Evolutionary conservation across 208 protist genomes (phyloP).

Genomic region (Leishmania braziliensis): DNA sequence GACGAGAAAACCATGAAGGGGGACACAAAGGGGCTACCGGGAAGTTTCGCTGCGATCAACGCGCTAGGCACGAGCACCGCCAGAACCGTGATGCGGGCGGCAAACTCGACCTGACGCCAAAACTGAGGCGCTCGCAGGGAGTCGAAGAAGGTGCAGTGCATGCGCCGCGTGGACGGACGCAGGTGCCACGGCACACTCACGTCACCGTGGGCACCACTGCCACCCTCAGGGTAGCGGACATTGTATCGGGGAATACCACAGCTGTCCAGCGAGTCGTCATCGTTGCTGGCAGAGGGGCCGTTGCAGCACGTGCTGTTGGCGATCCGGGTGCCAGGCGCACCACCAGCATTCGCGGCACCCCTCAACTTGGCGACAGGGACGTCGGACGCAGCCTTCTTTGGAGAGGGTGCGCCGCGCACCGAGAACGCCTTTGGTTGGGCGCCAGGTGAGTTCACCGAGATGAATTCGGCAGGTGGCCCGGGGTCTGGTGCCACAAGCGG

Average conservation of each 20-base stretch:
- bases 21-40: constrained; percentile 67
- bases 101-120: constrained; percentile 83
- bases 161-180: constrained; percentile 28
- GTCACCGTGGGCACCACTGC: constrained; percentile 21
- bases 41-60: constrained; percentile 59
- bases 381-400: neutral
- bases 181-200: constrained; percentile 78
- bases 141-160: constrained; percentile 65
- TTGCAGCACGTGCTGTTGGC: constrained; percentile 7
- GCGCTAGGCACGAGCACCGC: constrained; percentile 62
- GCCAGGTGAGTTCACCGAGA: neutral
- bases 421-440: neutral
- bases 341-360: neutral
- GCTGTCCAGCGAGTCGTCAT: constrained; percentile 56
- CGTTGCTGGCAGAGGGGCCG: constrained; percentile 15
- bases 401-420: neutral
- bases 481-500: neutral
- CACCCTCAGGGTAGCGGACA: constrained; percentile 40
- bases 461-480: neutral
- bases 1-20: constrained; percentile 67
- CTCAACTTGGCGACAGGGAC: constrained; percentile 9
- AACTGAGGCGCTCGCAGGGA: constrained; percentile 64
- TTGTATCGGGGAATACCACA: constrained; percentile 70
- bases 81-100: constrained; percentile 67
- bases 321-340: constrained; percentile 14